These are phyloP conservation scores for Bretschneidera sinensis DNA, from an alignment of 345 rosid genomes.

Conservation along the genomic window DNA sequence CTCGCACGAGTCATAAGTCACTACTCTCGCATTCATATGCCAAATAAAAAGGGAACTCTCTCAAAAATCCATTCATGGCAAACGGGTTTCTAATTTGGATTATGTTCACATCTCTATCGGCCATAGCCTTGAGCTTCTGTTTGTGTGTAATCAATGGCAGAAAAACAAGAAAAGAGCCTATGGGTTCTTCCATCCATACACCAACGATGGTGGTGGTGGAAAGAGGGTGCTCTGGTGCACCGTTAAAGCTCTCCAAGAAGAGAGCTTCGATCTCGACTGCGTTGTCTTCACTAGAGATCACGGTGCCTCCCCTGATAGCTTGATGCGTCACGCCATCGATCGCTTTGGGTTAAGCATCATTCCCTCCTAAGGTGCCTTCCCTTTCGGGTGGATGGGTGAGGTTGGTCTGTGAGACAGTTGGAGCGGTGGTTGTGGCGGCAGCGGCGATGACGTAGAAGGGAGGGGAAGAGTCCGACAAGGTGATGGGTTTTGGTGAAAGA, in stretches of 20 bases:
- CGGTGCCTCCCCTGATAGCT: constrained; percentile 56
- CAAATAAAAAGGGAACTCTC: too few relatives aligned
- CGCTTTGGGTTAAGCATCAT: constrained; percentile 76
- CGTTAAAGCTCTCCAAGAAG: constrained; percentile 85
- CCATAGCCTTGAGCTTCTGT: constrained; percentile 33
- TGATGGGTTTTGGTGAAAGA: too few relatives aligned
- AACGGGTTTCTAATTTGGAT: constrained; percentile 28
- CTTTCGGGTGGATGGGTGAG: too few relatives aligned
- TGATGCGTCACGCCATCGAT: constrained; percentile 64
- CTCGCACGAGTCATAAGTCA: too few relatives aligned
- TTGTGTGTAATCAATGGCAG: constrained; percentile 35
- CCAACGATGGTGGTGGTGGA: constrained; percentile 97
- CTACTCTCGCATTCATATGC: too few relatives aligned
- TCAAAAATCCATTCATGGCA: constrained; percentile 32
- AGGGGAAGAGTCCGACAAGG: too few relatives aligned
- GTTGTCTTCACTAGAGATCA: constrained; percentile 74
- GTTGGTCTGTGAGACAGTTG: too few relatives aligned
- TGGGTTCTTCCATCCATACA: constrained; percentile 90
- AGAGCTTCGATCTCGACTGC: constrained; percentile 56
- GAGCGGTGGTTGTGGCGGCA: too few relatives aligned
- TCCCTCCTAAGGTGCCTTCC: constrained; percentile 57
- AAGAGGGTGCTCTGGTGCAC: constrained; percentile 98
- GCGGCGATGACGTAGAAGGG: too few relatives aligned
- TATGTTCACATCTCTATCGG: constrained; percentile 29
- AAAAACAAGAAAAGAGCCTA: constrained; percentile 43